Evolutionary conservation across 805 yeast species (phyloP).

Genomic region (Starmera dryadoides): DNA sequence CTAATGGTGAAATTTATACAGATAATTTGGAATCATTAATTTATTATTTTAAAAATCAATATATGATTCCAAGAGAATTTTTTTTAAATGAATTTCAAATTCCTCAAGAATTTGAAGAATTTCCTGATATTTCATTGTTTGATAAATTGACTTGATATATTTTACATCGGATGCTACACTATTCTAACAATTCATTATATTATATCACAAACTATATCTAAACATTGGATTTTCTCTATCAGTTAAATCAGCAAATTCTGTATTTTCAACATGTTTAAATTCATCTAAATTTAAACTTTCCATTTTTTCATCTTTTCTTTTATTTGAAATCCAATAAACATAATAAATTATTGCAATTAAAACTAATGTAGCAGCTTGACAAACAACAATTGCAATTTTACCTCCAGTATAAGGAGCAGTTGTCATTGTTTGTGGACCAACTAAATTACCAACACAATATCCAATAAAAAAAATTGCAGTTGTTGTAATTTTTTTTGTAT

Average conservation of each 20-base stretch:
- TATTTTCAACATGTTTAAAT: conserved; percentile 18
- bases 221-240: conserved; percentile 33
- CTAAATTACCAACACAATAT: conserved; percentile 56
- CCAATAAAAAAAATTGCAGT: conserved; percentile 52
- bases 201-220: conserved; percentile 24
- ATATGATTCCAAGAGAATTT: conserved; percentile 20
- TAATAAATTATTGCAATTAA: conserved; percentile 23
- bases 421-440: conserved; percentile 65
- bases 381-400: conserved; percentile 42
- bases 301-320: conserved; percentile 27
- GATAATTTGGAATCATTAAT: conserved; percentile 38
- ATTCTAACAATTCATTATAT: conserved; percentile 63
- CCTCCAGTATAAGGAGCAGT: conserved; percentile 42
- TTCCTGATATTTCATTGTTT: conserved; percentile 8
- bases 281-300: conserved; percentile 15
- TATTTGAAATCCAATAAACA: conserved; percentile 29
- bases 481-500: conserved; percentile 56
- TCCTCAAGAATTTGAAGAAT: conserved; percentile 33
- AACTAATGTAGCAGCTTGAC: conserved; percentile 35
- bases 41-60: conserved; percentile 26
- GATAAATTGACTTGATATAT: background rate
- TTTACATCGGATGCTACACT: conserved; percentile 25
- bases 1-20: conserved; percentile 12
- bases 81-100: conserved; percentile 33
- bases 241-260: conserved; percentile 38